Base-by-base conservation (phyloP, 345 rosid species). In the Salix caprea region DNA sequence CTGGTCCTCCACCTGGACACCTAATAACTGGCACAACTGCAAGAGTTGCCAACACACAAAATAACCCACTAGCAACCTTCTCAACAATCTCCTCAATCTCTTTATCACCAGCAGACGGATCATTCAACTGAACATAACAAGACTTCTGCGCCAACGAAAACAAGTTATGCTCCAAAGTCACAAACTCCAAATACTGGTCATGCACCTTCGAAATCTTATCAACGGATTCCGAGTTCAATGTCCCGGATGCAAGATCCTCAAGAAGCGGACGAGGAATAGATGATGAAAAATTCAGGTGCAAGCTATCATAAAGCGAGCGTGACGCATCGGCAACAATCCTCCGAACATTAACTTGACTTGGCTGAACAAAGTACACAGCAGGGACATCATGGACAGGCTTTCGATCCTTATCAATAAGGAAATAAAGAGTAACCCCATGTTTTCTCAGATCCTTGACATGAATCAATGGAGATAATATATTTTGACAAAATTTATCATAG, bases 371-470 rank as follows among this genome's bases (percentile, higher is more conserved):
- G 78, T 94, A 96, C 7, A 96, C 93, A 2, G 98, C 97, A 0
- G 98, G 98, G 54, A 96, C 97, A 78, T 96, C 99, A 30, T 79
- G 94, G 32, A 92, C 97, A 0, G 91, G 94, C 56, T 84, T 88
- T 18, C 99, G 85, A 66, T 90, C 97, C 84, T 92, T 94, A 69
- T 96, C 99, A 0, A 94, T 83, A 56, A 96, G 97, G 80, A 94
- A 92, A 74, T 91, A 96, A 30, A 96, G 92, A 23, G 98, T 94
- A 32, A 96, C 97, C 12, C 99, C 99, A 23, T 92, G 97, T 32
- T 94, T 92, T 10, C 98, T 94, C 6, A 96, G 98, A 86, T 94
- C 98, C 91, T 96, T 96, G 78, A 96, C 98, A 69, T 90, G 97
- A 75, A 92, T 94, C 92, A 96, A 82, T 0, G 99, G 97, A 24